Evolutionary conservation across 345 rosid genomes (phyloP), one percentile per base, ranked within the genome.

Genomic region (Rubroshorea leprosula): DNA sequence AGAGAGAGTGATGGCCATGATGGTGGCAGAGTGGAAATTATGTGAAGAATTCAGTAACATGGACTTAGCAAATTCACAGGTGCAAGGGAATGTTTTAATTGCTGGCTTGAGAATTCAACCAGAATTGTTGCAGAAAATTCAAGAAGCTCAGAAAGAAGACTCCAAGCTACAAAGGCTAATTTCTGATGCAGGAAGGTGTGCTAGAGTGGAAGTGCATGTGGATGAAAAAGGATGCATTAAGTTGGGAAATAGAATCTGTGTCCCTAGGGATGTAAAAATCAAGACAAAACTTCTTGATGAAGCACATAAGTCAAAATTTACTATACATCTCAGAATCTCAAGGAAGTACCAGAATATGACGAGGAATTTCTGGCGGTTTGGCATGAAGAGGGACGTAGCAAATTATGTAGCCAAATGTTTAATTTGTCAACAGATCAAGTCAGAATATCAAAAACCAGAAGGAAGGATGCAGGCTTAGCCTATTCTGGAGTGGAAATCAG

Each of bases 351-450:
- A 14, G 6, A 23, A 12, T 2, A 1, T 57, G 27, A 43, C 17
- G 8, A 8, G 17, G 13, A 21, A 57, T 16, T 57, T 16, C 6
- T 57, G 31, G 62, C 44, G 38, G 62, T 1, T 5, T 12, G 29
- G 62, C 1, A 41, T 57, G 51, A 57, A 57, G 51, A 12, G 19
- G 13, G 51, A 57, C 14, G 20, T 57, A 6, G 29, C 15, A 45
- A n/a, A 23, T 1, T 41, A 18, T 20, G 23, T 57, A 16, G 14
- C 21, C 1, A 15, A 27, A 14, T 55, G 58, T 38, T 27, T 55
- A 26, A 25, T 19, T 2, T 55, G 31, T 45, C 62, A 43, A 57
- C 27, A 23, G 23, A 39, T 39, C 8, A 39, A n/a, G 15, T 39
- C 44, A 0, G 44, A 39, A 1, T 15, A 39, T 39, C 44, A 39